Evolutionary conservation across 192 early-diverging fungal genomes (phyloP).

Genomic region (Polychytrium aggregatum): DNA sequence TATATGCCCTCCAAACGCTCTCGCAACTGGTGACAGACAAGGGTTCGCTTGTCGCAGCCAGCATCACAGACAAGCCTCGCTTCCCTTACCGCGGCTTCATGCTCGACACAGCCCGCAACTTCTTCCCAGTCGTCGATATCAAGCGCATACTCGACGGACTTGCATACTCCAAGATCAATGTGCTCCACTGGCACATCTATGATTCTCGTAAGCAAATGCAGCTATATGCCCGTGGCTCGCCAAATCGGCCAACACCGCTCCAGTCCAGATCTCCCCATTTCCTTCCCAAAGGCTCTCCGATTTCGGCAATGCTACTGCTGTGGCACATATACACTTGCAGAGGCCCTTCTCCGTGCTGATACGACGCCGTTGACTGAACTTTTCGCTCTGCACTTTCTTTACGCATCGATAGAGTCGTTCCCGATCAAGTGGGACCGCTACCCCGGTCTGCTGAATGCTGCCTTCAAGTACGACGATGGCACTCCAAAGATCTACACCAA

Average conservation of each 20-base stretch:
- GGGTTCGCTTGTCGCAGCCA: not conserved
- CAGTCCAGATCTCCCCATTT: slow-evolving; percentile 7
- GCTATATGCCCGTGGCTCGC: too few species aligned
- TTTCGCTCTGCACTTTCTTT: too few species aligned
- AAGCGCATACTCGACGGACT: slow-evolving; percentile 13
- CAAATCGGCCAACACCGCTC: too few species aligned
- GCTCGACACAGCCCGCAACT: slow-evolving; percentile 27
- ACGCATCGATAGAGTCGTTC: too few species aligned
- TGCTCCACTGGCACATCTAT: slow-evolving; percentile 28
- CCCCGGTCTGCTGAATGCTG: slow-evolving; percentile 55
- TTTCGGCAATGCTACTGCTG: too few species aligned
- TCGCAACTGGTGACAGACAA: not conserved
- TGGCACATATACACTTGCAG: too few species aligned
- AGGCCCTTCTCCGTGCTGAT: not conserved
- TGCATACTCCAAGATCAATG: slow-evolving; percentile 14
- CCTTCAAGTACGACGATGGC: slow-evolving; percentile 52
- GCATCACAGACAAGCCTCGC: slow-evolving; percentile 14
- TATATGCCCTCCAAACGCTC: not conserved
- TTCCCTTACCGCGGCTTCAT: slow-evolving; percentile 15
- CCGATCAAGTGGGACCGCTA: slow-evolving; percentile 14
- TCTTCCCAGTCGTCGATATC: slow-evolving; percentile 14
- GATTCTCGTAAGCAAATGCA: too few species aligned
- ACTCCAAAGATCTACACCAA: slow-evolving; percentile 58
- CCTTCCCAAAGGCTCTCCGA: not conserved
- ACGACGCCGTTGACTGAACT: not conserved